Evolutionary conservation across 805 yeast genomes (phyloP).

Genomic region (Kazachstania africana): DNA sequence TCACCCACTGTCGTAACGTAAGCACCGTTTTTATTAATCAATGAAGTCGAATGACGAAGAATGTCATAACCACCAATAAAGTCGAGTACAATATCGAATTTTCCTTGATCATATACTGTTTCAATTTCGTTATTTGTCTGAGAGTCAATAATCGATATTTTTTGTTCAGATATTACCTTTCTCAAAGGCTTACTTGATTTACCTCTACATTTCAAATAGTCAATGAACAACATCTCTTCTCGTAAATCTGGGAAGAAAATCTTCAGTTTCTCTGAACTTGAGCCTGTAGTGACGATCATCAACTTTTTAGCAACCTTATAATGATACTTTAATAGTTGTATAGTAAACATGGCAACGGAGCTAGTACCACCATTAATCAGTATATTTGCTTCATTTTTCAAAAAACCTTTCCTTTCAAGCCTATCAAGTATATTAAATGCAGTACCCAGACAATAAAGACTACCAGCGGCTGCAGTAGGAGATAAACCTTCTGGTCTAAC

Average conservation of each 20-base stretch:
- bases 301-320: constrained; percentile 39
- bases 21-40: constrained; percentile 38
- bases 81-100: constrained; percentile 59
- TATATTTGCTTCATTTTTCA: constrained; percentile 36
- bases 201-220: constrained; percentile 24
- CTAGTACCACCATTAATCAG: constrained; percentile 71
- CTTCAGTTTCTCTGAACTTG: constrained; percentile 34
- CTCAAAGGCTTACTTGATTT: constrained; percentile 23
- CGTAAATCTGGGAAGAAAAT: constrained; percentile 29
- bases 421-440: constrained; percentile 38
- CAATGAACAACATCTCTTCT: constrained; percentile 29
- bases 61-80: constrained; percentile 57
- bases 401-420: constrained; percentile 13
- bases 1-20: constrained; percentile 60
- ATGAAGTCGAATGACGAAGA: constrained; percentile 30
- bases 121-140: constrained; percentile 17
- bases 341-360: constrained; percentile 52
- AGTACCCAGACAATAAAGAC: constrained; percentile 51
- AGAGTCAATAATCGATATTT: constrained; percentile 24
- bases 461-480: constrained; percentile 48
- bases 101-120: constrained; percentile 27
- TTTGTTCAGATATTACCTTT: constrained; percentile 25
- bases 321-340: constrained; percentile 45
- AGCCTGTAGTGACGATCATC: constrained; percentile 46
- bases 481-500: constrained; percentile 37